These are phyloP conservation scores for Linnemannia schmuckeri DNA, from an alignment of 192 early-diverging fungal genomes.

Conservation along the genomic window DNA sequence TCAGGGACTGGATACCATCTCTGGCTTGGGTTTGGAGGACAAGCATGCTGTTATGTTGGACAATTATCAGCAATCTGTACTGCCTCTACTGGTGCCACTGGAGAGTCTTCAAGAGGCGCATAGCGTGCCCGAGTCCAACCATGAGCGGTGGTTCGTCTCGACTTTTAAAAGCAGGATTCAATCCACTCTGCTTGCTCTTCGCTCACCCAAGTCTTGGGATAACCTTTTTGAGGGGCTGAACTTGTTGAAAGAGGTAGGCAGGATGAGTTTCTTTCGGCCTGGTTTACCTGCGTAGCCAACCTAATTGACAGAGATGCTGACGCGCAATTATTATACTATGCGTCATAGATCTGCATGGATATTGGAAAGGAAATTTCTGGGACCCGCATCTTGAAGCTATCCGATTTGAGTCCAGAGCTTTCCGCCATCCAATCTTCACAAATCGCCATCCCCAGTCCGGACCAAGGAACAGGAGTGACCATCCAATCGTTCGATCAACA, in stretches of 20 bases:
- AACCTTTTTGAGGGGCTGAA: slow-evolving; percentile 67
- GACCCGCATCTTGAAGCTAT: slow-evolving; percentile 66
- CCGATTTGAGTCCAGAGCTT: slow-evolving; percentile 73
- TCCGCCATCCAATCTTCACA: slow-evolving; percentile 57
- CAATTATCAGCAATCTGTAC: slow-evolving; percentile 68
- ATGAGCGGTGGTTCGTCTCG: slow-evolving; percentile 78
- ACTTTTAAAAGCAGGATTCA: slow-evolving; percentile 69
- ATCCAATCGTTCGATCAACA: slow-evolving; percentile 67
- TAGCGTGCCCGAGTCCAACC: slow-evolving; percentile 49
- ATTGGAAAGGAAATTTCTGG: slow-evolving; percentile 69
- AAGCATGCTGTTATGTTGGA: slow-evolving; percentile 61
- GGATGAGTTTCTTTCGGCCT: neutral
- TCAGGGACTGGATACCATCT: slow-evolving; percentile 61
- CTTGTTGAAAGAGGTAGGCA: slow-evolving; percentile 69
- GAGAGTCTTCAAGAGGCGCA: slow-evolving; percentile 66
- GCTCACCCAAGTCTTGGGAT: slow-evolving; percentile 57
- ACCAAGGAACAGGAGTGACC: slow-evolving; percentile 39
- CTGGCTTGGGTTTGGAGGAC: slow-evolving; percentile 52
- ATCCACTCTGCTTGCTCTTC: slow-evolving; percentile 63
- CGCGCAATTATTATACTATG: slow-evolving; percentile 7
- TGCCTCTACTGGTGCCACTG: slow-evolving; percentile 68
- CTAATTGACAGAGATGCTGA: neutral
- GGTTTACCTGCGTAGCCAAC: neutral
- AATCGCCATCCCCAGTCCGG: slow-evolving; percentile 72
- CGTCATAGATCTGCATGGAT: slow-evolving; percentile 65